Conservation (phyloP, 2,329 filamentous ascomycete species). For the Trichoderma breve region DNA sequence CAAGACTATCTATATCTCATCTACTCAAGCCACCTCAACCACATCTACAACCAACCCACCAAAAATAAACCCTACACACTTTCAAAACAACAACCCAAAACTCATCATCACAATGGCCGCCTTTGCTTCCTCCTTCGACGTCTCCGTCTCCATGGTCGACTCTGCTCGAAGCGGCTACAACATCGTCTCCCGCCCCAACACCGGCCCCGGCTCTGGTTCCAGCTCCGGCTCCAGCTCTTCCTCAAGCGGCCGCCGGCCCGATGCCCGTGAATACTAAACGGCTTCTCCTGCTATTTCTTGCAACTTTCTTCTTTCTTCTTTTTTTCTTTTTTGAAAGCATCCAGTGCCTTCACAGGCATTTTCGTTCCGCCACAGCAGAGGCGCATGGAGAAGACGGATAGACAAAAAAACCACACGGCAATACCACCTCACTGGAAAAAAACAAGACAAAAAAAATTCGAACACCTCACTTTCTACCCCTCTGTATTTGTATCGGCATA, state of each 20-base stretch:
- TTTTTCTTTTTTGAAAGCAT: neutral
- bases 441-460: neutral
- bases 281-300: neutral
- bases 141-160: constrained; percentile 36
- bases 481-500: constrained; percentile 16
- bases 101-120: constrained; percentile 31
- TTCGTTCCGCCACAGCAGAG: neutral
- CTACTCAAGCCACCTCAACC: neutral
- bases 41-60: neutral
- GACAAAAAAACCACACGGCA: constrained; percentile 7
- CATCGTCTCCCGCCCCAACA: constrained; percentile 32
- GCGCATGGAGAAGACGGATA: constrained; percentile 4
- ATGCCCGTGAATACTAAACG: constrained; percentile 43
- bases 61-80: neutral
- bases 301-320: neutral
- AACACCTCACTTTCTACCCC: neutral
- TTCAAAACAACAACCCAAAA: neutral
- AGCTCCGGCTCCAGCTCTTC: constrained; percentile 13
- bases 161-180: constrained; percentile 46
- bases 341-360: neutral
- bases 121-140: constrained; percentile 29
- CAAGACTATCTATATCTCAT: neutral
- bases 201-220: constrained; percentile 24
- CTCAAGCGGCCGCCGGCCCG: constrained; percentile 40
- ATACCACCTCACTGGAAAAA: neutral